Evolutionary conservation across 2,329 filamentous ascomycete species (phyloP).

Genomic region (Lecanicillium sp.): DNA sequence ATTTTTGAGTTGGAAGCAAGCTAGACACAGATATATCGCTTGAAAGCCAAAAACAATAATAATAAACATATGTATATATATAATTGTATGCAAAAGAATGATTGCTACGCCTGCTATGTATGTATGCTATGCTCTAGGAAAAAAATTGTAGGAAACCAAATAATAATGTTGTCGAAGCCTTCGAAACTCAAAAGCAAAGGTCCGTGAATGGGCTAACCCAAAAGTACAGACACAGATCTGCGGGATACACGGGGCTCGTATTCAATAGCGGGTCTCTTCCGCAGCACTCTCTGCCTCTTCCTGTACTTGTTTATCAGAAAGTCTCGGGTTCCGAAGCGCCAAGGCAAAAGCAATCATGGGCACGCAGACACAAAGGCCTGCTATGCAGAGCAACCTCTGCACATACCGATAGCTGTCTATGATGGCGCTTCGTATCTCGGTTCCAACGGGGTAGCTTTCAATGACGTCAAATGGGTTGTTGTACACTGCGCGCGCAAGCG

Average conservation of each 20-base stretch:
- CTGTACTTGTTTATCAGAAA: conserved; percentile 32
- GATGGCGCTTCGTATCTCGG: conserved; percentile 32
- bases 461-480: conserved; percentile 26
- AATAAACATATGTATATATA: not conserved
- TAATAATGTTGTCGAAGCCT: not conserved
- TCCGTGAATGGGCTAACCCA: too few species aligned
- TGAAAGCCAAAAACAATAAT: too few species aligned
- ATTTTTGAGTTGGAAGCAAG: too few species aligned
- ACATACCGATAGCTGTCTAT: conserved; percentile 35
- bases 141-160: not conserved
- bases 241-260: not conserved
- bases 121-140: conserved; percentile 1
- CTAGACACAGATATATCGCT: too few species aligned
- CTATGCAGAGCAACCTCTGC: conserved; percentile 35
- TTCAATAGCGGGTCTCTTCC: conserved; percentile 1
- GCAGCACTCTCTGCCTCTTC: conserved; percentile 13
- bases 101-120: conserved; percentile 1
- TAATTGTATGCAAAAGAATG: not conserved
- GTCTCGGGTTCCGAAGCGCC: conserved; percentile 31
- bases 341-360: conserved; percentile 38
- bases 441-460: conserved; percentile 29
- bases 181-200: too few species aligned
- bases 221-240: too few species aligned
- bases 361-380: conserved; percentile 36
- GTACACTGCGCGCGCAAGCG: conserved; percentile 27